A percentile compares a stretch with the other conserved stretches of the same genome.
Conservation (phyloP, 345 rosid species). For the thale cress (Arabidopsis thaliana) region TAIR10.1 NC_003070.9:26620501-26621000, state of each 20-base stretch:
- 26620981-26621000: not conserved
- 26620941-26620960: not conserved
- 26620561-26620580: no score
- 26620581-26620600: no score
- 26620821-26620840: not conserved
- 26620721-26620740: no score
- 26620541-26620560: no score
- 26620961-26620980: not conserved
- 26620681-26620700: no score
- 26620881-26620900: not conserved
- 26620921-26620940: not conserved
- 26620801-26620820: not conserved
- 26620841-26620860: not conserved
- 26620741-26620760: not conserved
- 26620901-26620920: not conserved
- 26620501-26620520: no score
- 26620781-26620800: not conserved
- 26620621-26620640: no score
- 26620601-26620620: no score
- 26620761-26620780: not conserved
- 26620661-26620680: no score
- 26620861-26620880: not conserved
- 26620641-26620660: no score
- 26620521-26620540: no score
- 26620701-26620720: no score